Evolutionary conservation across 805 yeast genomes (phyloP), one percentile per base, ranked within the genome.

Genomic region (Lipomyces orientalis): DNA sequence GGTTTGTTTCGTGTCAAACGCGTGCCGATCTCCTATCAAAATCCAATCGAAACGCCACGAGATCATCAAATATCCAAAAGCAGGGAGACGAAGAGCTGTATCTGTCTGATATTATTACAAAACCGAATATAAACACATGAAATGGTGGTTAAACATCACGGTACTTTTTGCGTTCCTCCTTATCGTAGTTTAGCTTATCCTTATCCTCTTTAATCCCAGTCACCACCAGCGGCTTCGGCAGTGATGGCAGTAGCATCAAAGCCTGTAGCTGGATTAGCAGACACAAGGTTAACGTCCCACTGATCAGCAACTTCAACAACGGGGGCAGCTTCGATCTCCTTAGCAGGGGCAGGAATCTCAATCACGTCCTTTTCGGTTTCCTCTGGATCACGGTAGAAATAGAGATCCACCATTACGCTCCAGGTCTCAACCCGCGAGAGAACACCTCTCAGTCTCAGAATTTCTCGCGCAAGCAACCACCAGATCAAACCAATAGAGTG

Each of bases 371-470:
- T 84, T 86, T 92, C 97, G 84, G 90, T 90, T 86, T 95, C 99
- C 88, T 94, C 98, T 81, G 99, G 99, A 87, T 95, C 97, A 90
- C 99, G 95, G 98, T 95, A 95, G 93, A 95, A 95, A 93, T 93
- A 95, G 84, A 95, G 89, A 87, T 66, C 99, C 84, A 98, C 98
- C 99, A 95, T 95, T 82, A 95, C 95, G 78, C 96, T 86, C 99
- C 99, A 95, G 84, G 90, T 89, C 84, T 95, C 91, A 77, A 90
- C 82, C 89, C 99, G 93, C 91, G 91, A 90, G 78, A 95, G 85
- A 81, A 93, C 89, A 82, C 99, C 99, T 87, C 97, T 91, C 85
- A 95, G 90, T 88, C 99, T 92, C 82, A 95, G 89, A 79, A 95
- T 98, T 87, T 95, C 99, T 87, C 99, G 92, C 81, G 99, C 95